Conservation (phyloP, 768 basidiomycete species). For the Auricularia sp. region DNA sequence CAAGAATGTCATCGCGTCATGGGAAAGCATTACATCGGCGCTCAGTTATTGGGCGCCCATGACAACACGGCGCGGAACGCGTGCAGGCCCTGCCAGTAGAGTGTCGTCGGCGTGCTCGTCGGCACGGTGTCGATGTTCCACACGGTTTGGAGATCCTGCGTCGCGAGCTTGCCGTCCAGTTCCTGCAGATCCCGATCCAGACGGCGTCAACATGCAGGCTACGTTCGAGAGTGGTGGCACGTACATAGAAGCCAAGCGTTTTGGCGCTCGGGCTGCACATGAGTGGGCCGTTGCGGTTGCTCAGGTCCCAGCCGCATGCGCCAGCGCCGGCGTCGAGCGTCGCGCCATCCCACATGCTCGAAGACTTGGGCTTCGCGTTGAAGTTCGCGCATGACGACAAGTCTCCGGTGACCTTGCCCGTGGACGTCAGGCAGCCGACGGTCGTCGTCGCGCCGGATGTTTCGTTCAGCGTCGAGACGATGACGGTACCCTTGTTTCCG, state of each 20-base stretch:
- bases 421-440: not conserved
- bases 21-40: too few relatives aligned
- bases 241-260: not conserved
- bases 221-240: not conserved
- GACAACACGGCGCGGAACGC: not conserved
- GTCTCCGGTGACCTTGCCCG: not conserved
- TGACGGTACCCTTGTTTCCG: not conserved
- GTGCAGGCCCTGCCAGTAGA: not conserved
- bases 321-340: not conserved
- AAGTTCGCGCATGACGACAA: not conserved
- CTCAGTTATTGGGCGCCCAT: not conserved
- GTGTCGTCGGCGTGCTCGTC: not conserved
- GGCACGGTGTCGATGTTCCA: not conserved
- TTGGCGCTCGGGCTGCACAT: not conserved
- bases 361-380: not conserved
- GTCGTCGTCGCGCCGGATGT: not conserved
- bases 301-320: not conserved
- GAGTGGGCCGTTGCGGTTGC: not conserved
- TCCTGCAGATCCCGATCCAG: not conserved
- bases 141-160: not conserved
- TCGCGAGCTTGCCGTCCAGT: not conserved
- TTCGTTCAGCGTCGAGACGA: not conserved
- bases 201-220: not conserved
- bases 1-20: too few relatives aligned
- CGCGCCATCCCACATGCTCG: not conserved